A percentile compares a stretch with the other conserved stretches of the same genome.
These are phyloP conservation scores for Entoloma clypeatum DNA, from an alignment of 1,284 basidiomycete species.

Conservation along the genomic window DNA sequence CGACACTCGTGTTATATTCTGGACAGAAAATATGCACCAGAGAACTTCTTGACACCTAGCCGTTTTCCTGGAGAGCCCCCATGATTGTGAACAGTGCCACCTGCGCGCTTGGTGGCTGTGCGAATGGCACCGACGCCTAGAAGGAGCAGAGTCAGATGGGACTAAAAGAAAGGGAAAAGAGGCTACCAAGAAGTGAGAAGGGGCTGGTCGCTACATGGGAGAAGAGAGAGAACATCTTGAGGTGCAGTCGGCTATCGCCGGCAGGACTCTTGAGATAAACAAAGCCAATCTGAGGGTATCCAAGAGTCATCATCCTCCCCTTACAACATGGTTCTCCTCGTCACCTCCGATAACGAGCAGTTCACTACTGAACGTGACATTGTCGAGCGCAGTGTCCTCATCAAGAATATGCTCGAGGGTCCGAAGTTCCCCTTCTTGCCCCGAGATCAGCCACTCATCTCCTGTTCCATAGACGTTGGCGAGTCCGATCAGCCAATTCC, in stretches of 20 bases:
- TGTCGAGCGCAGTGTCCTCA: constrained; percentile 91
- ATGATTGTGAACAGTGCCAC: constrained; percentile 88
- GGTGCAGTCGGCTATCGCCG: constrained; percentile 40
- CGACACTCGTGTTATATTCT: constrained; percentile 4
- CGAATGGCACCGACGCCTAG: constrained; percentile 61
- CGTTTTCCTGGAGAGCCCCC: constrained; percentile 89
- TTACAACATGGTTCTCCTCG: constrained; percentile 68
- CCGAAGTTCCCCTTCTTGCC: constrained; percentile 21
- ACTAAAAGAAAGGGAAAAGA: constrained; percentile 12
- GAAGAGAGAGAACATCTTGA: constrained; percentile 39
- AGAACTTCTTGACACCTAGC: constrained; percentile 91
- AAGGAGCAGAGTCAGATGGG: constrained; percentile 13
- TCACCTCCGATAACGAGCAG: constrained; percentile 94
- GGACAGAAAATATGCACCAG: constrained; percentile 50
- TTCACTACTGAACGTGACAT: constrained; percentile 95
- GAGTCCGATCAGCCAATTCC: constrained; percentile 93
- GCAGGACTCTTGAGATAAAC: constrained; percentile 21
- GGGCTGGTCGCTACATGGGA: constrained; percentile 36
- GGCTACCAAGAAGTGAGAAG: constrained; percentile 48
- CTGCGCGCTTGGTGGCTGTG: constrained; percentile 92
- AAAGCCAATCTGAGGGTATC: constrained; percentile 7
- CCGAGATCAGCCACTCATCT: constrained; percentile 15
- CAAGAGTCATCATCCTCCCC: constrained; percentile 12
- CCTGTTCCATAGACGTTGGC: constrained; percentile 70
- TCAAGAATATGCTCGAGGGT: constrained; percentile 99